These are phyloP conservation scores for Saccharomycopsis fermentans DNA, from an alignment of 805 yeast species.

Conservation along the genomic window DNA sequence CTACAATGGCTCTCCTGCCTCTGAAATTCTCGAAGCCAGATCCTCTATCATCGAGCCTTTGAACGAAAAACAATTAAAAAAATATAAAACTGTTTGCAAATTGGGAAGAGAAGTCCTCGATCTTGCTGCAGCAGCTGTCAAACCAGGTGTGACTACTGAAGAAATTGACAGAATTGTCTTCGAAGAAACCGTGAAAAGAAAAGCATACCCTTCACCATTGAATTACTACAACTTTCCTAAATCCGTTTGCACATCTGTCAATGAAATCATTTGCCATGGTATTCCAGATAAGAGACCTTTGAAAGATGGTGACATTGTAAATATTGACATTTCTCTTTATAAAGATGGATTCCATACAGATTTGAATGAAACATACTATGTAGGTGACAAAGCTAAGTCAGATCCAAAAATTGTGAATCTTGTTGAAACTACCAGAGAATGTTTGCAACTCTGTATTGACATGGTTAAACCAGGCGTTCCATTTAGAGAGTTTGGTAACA, in stretches of 20 bases:
- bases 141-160: slow-evolving; percentile 90
- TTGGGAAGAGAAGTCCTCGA: slow-evolving; percentile 86
- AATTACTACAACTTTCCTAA: slow-evolving; percentile 93
- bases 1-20: slow-evolving; percentile 60
- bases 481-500: slow-evolving; percentile 76
- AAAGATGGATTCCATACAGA: slow-evolving; percentile 89
- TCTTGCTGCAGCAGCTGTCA: slow-evolving; percentile 69
- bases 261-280: slow-evolving; percentile 95
- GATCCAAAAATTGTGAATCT: slow-evolving; percentile 76
- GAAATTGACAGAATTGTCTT: slow-evolving; percentile 82
- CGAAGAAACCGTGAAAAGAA: slow-evolving; percentile 76
- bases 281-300: slow-evolving; percentile 85
- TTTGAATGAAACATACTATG: slow-evolving; percentile 92
- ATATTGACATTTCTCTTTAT: slow-evolving; percentile 79
- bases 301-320: slow-evolving; percentile 89
- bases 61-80: slow-evolving; percentile 58
- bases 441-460: slow-evolving; percentile 73
- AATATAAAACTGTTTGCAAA: slow-evolving; percentile 63
- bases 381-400: slow-evolving; percentile 78
- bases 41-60: slow-evolving; percentile 54
- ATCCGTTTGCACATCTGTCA: slow-evolving; percentile 84
- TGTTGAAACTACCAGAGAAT: slow-evolving; percentile 86
- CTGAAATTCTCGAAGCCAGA: slow-evolving; percentile 68
- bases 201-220: slow-evolving; percentile 89
- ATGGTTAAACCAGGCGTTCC: slow-evolving; percentile 86